Conservation (phyloP, 1,284 basidiomycete species). For the Rhodofomes roseus region DNA sequence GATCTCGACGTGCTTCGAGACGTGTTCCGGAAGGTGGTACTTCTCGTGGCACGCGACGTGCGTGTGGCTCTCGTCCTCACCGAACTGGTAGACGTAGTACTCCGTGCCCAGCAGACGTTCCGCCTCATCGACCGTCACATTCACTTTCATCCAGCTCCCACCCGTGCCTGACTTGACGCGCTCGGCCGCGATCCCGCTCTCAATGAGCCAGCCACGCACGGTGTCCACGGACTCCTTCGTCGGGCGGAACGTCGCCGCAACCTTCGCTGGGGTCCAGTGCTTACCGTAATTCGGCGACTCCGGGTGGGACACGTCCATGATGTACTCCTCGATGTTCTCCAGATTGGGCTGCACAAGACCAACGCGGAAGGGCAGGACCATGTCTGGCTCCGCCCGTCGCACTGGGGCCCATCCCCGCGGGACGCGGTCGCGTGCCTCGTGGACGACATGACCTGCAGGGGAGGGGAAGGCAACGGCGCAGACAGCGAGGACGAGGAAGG, state of each 20-base stretch:
- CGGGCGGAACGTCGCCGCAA: slow-evolving; percentile 41
- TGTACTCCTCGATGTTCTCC: slow-evolving; percentile 36
- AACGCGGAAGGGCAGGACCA: slow-evolving; percentile 39
- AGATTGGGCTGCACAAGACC: slow-evolving; percentile 44
- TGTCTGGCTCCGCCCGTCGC: slow-evolving; percentile 28
- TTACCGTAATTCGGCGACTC: slow-evolving; percentile 38
- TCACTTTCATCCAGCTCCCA: slow-evolving; percentile 41
- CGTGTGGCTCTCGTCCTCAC: slow-evolving; percentile 30
- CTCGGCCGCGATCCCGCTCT: slow-evolving; percentile 30
- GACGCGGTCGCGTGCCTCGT: slow-evolving; percentile 33
- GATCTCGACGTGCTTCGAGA: slow-evolving; percentile 43
- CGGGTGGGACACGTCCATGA: slow-evolving; percentile 44
- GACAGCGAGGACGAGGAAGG: neutral
- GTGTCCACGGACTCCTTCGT: slow-evolving; percentile 36
- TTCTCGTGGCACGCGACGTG: slow-evolving; percentile 34
- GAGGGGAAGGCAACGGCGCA: slow-evolving; percentile 8
- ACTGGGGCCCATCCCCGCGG: slow-evolving; percentile 35
- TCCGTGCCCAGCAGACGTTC: slow-evolving; percentile 43
- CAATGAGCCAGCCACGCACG: slow-evolving; percentile 40
- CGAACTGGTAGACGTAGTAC: slow-evolving; percentile 43
- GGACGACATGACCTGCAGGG: slow-evolving; percentile 27
- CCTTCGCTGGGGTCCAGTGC: slow-evolving; percentile 36
- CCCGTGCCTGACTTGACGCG: slow-evolving; percentile 31
- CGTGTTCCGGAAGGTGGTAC: slow-evolving; percentile 42
- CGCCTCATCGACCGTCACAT: slow-evolving; percentile 41